phyloP scores from a whole-genome alignment of 495 filamentous ascomycete genomes.

The Talaromyces thailandensis region DNA sequence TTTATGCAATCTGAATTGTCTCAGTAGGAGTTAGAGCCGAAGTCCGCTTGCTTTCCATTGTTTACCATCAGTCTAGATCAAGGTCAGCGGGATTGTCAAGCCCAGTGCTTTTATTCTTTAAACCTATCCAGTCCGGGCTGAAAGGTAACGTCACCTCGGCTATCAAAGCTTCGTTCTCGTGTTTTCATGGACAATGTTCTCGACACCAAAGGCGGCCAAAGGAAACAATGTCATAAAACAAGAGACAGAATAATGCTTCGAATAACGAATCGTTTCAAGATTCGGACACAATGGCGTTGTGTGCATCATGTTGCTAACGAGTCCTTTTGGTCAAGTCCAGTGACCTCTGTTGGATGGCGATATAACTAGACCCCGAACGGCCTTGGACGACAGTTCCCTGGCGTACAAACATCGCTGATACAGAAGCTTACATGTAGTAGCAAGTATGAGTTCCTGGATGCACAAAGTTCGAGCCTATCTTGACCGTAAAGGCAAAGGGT shows the following conservation, averaged over 20 bases:
- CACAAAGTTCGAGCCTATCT: background rate
- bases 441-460: background rate
- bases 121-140: background rate
- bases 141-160: background rate
- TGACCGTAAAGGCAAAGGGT: background rate
- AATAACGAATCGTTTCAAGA: background rate
- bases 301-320: background rate
- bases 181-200: background rate
- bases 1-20: background rate
- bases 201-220: no score
- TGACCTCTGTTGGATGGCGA: background rate
- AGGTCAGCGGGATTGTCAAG: background rate
- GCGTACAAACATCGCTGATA: background rate
- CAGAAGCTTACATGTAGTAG: background rate
- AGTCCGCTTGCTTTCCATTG: background rate
- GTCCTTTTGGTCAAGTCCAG: background rate
- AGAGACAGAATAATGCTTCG: background rate
- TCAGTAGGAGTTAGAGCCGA: background rate
- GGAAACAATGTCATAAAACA: background rate
- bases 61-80: background rate
- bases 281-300: background rate
- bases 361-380: background rate
- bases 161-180: background rate
- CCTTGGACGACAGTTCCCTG: background rate
- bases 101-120: background rate